phyloP scores from a whole-genome alignment of 2,329 filamentous ascomycete species.

The Xylariaceae sp. region DNA sequence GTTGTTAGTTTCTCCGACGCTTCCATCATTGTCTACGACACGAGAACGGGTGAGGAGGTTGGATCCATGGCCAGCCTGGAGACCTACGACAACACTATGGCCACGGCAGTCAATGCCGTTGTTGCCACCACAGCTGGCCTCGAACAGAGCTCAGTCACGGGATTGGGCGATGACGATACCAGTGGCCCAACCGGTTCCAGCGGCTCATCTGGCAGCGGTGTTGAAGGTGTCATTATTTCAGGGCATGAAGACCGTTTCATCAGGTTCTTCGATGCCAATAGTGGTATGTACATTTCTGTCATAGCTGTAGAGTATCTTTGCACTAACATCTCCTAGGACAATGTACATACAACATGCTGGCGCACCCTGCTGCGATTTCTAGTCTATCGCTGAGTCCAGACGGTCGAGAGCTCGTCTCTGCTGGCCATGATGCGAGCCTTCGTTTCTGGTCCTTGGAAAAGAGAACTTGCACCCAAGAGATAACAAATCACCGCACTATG shows the following conservation, averaged over 20 bases:
- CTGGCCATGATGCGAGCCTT: constrained; percentile 90
- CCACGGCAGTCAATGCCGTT: constrained; percentile 83
- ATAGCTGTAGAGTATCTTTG: background rate
- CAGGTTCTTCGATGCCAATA: constrained; percentile 97
- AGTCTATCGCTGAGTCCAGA: constrained; percentile 89
- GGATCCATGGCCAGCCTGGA: constrained; percentile 91
- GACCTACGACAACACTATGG: constrained; percentile 80
- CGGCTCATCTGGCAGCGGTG: constrained; percentile 65
- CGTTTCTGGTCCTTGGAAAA: constrained; percentile 98
- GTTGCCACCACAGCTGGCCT: constrained; percentile 82
- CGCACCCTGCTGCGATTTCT: constrained; percentile 90
- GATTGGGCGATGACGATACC: constrained; percentile 70
- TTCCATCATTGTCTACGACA: constrained; percentile 88
- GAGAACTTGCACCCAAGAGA: constrained; percentile 90
- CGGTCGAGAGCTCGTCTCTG: constrained; percentile 89
- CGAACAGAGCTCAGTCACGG: constrained; percentile 63
- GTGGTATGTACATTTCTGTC: constrained; percentile 63
- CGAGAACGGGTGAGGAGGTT: constrained; percentile 84
- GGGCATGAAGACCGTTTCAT: constrained; percentile 97
- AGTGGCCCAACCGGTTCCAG: constrained; percentile 75
- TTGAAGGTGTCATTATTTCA: constrained; percentile 92
- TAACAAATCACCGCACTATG: constrained; percentile 91
- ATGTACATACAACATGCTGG: constrained; percentile 99
- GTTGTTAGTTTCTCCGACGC: constrained; percentile 92
- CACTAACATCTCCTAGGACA: constrained; percentile 63